These are phyloP conservation scores for Colletotrichum graminicola DNA, from an alignment of 2,329 filamentous ascomycete genomes.

Conservation along the genomic window DNA sequence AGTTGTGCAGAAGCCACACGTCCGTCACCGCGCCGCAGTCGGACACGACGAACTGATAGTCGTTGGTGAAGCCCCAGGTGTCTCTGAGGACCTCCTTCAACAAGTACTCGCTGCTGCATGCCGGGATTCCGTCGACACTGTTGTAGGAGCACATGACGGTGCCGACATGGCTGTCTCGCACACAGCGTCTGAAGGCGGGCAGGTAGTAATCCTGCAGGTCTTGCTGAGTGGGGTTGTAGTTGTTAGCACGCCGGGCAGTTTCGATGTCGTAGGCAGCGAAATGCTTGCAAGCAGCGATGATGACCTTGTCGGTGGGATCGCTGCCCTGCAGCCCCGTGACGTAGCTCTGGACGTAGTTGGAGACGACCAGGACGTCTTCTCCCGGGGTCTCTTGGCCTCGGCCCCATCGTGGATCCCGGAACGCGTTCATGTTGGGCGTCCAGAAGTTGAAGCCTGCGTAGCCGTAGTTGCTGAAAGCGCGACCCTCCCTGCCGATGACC, in stretches of 20 bases:
- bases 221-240: constrained; percentile 68
- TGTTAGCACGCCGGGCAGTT: constrained; percentile 64
- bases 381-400: constrained; percentile 71
- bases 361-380: constrained; percentile 64
- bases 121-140: constrained; percentile 73
- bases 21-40: constrained; percentile 75
- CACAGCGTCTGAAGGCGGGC: constrained; percentile 73
- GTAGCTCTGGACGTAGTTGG: constrained; percentile 63
- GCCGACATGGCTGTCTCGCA: constrained; percentile 65
- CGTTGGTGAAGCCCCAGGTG: constrained; percentile 72
- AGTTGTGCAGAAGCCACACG: constrained; percentile 61
- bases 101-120: constrained; percentile 72
- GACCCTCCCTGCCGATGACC: constrained; percentile 69
- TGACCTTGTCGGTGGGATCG: constrained; percentile 47
- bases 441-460: constrained; percentile 68
- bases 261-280: constrained; percentile 70
- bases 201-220: constrained; percentile 77
- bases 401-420: constrained; percentile 72
- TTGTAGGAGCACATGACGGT: constrained; percentile 75
- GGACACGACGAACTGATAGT: constrained; percentile 72
- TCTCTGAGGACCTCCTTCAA: constrained; percentile 73
- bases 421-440: constrained; percentile 77
- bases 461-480: constrained; percentile 73
- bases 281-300: constrained; percentile 70
- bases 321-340: constrained; percentile 64